A percentile compares a stretch with the other conserved stretches of the same genome.
These are phyloP conservation scores for Henckelia pumila DNA, from an alignment of 257 asterid species.

Conservation along the genomic window DNA sequence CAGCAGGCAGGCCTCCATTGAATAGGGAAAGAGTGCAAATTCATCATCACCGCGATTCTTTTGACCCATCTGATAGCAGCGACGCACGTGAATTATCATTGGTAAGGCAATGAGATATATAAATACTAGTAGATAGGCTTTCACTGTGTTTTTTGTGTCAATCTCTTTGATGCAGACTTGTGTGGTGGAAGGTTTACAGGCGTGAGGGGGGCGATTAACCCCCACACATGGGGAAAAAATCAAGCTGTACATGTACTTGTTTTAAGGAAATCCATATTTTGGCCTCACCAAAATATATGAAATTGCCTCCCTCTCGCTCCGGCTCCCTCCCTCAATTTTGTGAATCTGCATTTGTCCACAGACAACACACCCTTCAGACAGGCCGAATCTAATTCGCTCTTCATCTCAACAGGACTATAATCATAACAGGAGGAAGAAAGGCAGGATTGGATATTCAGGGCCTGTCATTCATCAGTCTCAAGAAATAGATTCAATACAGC, in stretches of 20 bases:
- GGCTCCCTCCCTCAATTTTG: not conserved
- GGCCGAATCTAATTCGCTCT: slow-evolving; percentile 27
- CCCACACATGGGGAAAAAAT: not conserved
- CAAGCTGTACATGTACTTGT: not conserved
- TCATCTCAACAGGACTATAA: not conserved
- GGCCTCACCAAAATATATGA: not conserved
- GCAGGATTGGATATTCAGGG: slow-evolving; percentile 48
- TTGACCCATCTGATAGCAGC: slow-evolving; percentile 44
- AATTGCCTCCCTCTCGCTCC: not conserved
- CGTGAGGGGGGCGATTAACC: not conserved
- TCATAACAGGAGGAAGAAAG: slow-evolving; percentile 35
- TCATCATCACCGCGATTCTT: slow-evolving; percentile 40
- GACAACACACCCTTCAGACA: slow-evolving; percentile 18
- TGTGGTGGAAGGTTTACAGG: not conserved
- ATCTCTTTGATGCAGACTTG: not conserved
- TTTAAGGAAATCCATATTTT: not conserved
- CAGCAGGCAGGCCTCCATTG: slow-evolving; percentile 28
- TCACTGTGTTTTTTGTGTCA: not conserved
- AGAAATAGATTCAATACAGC: slow-evolving; percentile 29
- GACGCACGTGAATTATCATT: slow-evolving; percentile 37
- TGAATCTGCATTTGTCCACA: not conserved
- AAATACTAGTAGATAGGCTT: not conserved
- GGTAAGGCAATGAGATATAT: slow-evolving; percentile 30
- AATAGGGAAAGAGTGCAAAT: slow-evolving; percentile 28
- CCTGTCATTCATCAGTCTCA: slow-evolving; percentile 40